Evolutionary conservation across 306 rosid species (phyloP), one percentile per base, ranked within the genome.

Genomic region (Cucurbita argyrosperma): DNA sequence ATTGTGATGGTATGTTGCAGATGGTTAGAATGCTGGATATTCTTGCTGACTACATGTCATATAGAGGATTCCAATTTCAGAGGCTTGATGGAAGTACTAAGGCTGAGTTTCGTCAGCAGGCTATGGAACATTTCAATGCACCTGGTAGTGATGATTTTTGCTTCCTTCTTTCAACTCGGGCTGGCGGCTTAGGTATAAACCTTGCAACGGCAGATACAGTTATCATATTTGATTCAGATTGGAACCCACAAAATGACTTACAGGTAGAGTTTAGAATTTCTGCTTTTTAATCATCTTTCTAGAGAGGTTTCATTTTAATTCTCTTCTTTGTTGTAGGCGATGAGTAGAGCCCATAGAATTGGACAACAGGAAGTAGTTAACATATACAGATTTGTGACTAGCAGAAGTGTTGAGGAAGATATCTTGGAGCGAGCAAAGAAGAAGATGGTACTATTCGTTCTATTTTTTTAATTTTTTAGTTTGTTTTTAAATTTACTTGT

Each of bases 341-440:
- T 95, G 99, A 95, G 99, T 79, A 88, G 99, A 80, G 99, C 99
- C 74, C 99, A 95, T 64, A 88, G 99, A 82, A 95, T 95, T 67
- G 99, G 99, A 70, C 99, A 95, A 78, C 97, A 89, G 83, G 99
- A 95, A 62, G 99, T 95, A 77, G 99, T 95, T 74, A 95, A 95
- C 87, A 95, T 95, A 82, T 95, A 95, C 80, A 87, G 99, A 81
- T 91, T 95, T 85, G 97, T 95, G 74, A 95, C 96, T 10, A 88
- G 99, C 91, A 88, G 90, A 85, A 95, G 99, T 80, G 99, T 95
- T 11, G 99, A 95, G 89, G 99, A 95, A 84, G 97, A 95, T 89
- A 95, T 95, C 80, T 80, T 95, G 86, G 99, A 95, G 78, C 88
- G 99, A 81, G 99, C 99, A 8, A 95, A 95, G 86, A 89, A 95